Base-by-base conservation (phyloP, 257 asterid species). In the Solanum raphanifolium region DNA sequence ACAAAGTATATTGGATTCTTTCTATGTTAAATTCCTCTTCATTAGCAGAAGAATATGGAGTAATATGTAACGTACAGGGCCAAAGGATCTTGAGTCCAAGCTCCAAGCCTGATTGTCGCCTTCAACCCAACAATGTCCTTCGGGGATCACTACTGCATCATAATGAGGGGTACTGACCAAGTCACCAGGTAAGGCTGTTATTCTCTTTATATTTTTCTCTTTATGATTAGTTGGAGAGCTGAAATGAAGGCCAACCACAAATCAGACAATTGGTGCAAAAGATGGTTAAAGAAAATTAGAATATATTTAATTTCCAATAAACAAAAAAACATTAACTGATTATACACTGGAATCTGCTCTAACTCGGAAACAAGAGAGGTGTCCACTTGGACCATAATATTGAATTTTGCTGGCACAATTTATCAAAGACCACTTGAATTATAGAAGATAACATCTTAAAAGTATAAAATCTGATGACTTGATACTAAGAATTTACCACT, bases 61-160 rank as follows among this genome's bases (percentile, higher is more conserved):
- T 25, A 60, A 69, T 36, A 76, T 21, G 79, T 25, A 11, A 87
- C 92, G 38, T 95, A 97, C 98, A 91, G 98, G 94, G 81, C 99
- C 99, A 87, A 88, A 84, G 25, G 98, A 92, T 88, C 98, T 92
- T 5, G 99, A 96, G 90, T 97, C 99, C 48, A 89, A 83, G 94
- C 98, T 97, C 83, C 88, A 91, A 85, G 92, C 94, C 5, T 92
- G 88, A 88, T 97, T 96, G 91, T 96, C 99, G 46, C 99, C 99
- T 78, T 91, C 95, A 83, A 96, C 98, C 99, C 98, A 97, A 90
- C 99, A 97, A 89, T 94, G 98, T 85, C 99, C 99, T 87, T 93
- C 94, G 21, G 99, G 99, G 75, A 97, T 83, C 90, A 90, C 88
- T 85, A 93, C 87, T 7, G 92, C 87, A 87, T 97, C 98, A 48